Conservation (phyloP, 306 rosid species). For the Rosa multiflora region DNA sequence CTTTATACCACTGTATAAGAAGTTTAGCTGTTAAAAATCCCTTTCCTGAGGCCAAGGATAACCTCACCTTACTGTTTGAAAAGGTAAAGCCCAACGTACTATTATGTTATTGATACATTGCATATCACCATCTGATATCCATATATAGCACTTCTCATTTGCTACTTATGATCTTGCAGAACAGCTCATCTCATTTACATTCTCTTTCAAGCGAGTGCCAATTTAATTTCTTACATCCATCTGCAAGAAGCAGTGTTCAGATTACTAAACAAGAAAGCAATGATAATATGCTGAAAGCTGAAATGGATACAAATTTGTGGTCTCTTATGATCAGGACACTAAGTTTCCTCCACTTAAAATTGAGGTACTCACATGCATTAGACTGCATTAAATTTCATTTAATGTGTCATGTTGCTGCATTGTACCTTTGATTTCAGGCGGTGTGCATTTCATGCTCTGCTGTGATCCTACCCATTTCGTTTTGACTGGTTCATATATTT, state of each 20-base stretch:
- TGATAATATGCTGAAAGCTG: conserved; percentile 30
- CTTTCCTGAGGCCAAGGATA: conserved; percentile 91
- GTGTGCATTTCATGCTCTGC: neutral
- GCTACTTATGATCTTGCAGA: conserved; percentile 61
- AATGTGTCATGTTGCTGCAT: neutral
- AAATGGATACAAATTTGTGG: conserved; percentile 51
- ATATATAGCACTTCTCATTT: conserved; percentile 33
- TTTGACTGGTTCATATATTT: neutral
- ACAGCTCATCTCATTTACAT: conserved; percentile 54
- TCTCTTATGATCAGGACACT: conserved; percentile 62
- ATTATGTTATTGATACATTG: conserved; percentile 1
- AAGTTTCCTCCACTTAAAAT: conserved; percentile 71
- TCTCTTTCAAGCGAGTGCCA: conserved; percentile 34
- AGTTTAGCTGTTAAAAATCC: conserved; percentile 90
- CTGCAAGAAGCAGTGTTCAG: conserved; percentile 31
- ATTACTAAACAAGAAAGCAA: conserved; percentile 27
- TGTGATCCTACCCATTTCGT: neutral
- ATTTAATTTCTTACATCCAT: conserved; percentile 53
- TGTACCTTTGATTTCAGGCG: neutral
- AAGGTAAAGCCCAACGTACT: conserved; percentile 48
- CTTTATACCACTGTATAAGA: conserved; percentile 91
- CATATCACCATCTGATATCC: conserved; percentile 2
- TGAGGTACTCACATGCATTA: conserved; percentile 54
- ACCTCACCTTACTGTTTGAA: conserved; percentile 76
- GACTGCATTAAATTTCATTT: conserved; percentile 8